A percentile compares a stretch with the other conserved stretches of the same genome.
phyloP scores from a whole-genome alignment of 352 stramenopile genomes.

The Elongisporangium anandrum region DNA sequence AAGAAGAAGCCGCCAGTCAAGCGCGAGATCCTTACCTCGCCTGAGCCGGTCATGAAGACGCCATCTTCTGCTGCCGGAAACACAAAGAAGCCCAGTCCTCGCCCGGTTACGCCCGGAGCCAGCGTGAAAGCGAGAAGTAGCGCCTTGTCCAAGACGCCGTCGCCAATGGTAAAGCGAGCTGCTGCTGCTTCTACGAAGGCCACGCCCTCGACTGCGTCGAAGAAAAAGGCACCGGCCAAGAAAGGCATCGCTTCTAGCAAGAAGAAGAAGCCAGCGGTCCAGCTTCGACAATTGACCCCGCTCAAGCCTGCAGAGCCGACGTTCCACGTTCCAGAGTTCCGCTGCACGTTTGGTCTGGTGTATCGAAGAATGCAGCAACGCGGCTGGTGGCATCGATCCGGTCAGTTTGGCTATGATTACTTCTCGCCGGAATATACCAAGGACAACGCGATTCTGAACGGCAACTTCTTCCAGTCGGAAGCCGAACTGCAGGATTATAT shows the following conservation, averaged over 20 bases:
- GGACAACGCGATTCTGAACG: constrained; percentile 38
- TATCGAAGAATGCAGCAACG: constrained; percentile 53
- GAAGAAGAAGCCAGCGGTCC: constrained; percentile 19
- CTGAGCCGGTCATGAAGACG: constrained; percentile 15
- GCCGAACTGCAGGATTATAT: constrained; percentile 57
- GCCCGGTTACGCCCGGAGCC: constrained; percentile 1
- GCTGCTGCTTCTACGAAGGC: constrained; percentile 14
- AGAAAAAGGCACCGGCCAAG: constrained; percentile 18
- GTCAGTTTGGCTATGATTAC: constrained; percentile 80
- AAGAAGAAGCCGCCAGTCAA: constrained; percentile 18
- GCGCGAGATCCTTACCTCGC: background rate
- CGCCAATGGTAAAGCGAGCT: no score
- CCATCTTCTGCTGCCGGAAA: constrained; percentile 34
- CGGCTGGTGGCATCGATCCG: constrained; percentile 53
- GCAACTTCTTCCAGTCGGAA: constrained; percentile 66
- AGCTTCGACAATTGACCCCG: constrained; percentile 4
- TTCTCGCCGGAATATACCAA: constrained; percentile 65
- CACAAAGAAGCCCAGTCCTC: constrained; percentile 15
- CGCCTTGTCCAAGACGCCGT: constrained; percentile 4
- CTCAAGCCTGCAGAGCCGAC: constrained; percentile 20
- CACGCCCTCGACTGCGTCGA: constrained; percentile 11
- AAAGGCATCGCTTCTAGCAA: constrained; percentile 15
- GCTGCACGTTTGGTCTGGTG: constrained; percentile 62
- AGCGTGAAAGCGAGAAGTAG: no score
- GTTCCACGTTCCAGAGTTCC: constrained; percentile 57